Percentiles rank a stretch among this genome's conserved stretches.
Conservation (phyloP, 768 basidiomycete genomes). For the Hirschioporus abietinus region DNA sequence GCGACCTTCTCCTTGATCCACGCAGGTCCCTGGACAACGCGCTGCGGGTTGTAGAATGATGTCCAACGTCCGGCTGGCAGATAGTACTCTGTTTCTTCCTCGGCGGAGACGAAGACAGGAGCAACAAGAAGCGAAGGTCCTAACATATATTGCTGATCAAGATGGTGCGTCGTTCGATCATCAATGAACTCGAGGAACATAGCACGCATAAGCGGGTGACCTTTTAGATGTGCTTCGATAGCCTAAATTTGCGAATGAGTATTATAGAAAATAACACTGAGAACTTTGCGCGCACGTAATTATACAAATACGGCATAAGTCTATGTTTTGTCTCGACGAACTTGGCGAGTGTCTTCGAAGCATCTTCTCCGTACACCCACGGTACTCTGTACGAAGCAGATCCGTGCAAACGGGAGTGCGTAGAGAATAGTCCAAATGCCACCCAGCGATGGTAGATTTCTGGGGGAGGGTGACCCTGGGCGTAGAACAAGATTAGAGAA, state of each 20-base stretch:
- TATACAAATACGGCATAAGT: conserved; percentile 70
- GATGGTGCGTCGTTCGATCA: conserved; percentile 53
- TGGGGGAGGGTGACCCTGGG: conserved; percentile 58
- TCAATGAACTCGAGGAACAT: conserved; percentile 64
- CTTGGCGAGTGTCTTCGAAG: conserved; percentile 55
- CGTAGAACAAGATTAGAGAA: not conserved
- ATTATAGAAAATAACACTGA: not conserved
- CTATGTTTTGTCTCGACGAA: conserved; percentile 61
- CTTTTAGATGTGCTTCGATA: conserved; percentile 42
- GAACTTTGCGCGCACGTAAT: conserved; percentile 33
- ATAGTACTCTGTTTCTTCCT: conserved; percentile 55
- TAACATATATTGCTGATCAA: conserved; percentile 57
- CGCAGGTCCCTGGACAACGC: conserved; percentile 49
- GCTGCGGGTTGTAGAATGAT: conserved; percentile 49
- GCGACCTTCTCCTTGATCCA: conserved; percentile 65
- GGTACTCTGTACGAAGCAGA: conserved; percentile 72
- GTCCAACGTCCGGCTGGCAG: conserved; percentile 59
- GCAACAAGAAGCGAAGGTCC: conserved; percentile 58
- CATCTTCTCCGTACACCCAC: conserved; percentile 71
- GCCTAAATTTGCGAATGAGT: conserved; percentile 31
- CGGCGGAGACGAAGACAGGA: conserved; percentile 51
- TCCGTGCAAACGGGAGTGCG: conserved; percentile 70
- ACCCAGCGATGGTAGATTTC: conserved; percentile 75
- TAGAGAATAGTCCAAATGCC: conserved; percentile 71
- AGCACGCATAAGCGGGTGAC: conserved; percentile 55